Evolutionary conservation across 768 basidiomycete genomes (phyloP), one percentile per base, ranked within the genome.

Genomic region (Psilocybe cyanescens): DNA sequence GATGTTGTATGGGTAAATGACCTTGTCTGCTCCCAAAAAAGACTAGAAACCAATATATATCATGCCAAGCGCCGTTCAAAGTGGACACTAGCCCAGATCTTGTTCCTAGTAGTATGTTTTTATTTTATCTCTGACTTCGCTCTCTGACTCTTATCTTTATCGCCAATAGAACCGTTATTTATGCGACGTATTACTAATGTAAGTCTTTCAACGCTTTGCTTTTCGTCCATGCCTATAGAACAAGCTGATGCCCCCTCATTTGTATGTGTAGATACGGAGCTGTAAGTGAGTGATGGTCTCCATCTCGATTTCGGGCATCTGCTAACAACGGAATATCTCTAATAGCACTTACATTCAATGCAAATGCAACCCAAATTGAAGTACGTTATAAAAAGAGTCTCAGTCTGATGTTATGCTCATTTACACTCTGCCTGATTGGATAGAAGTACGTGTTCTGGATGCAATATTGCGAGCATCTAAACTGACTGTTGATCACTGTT

Each of bases 1-100:
- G 37, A 56, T 17, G 28, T 56, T n/a, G 55, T 56, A 30, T 56
- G 55, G 55, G 55, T 56, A 45, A 3, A 17, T 53, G 6, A 24
- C 19, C 3, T 2, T 8, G 2, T 1, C 8, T 5, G n/a, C 8
- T 17, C 12, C 6, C n/a, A 24, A 9, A 19, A 14, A 11, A 31
- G 3, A 44, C 14, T 39, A 0, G 2, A 31, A 19, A 24, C 3
- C 9, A 3, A 24, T n/a, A 7, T 14, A 4, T n/a, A 9, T 4
- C 33, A 51, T 12, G 12, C 5, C 33, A n/a, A 56, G 55, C 41
- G 41, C 6, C 41, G 41, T 3, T 14, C 55, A 56, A 56, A 56
- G 30, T 56, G 55, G 55, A 56, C 37, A 16, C 9, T 41, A 8
- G 41, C 39, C 8, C 55, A 46, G 39, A 5, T 46, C n/a, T 41